These are phyloP conservation scores for Suillus subalutaceus DNA, from an alignment of 768 basidiomycete genomes.

Conservation along the genomic window DNA sequence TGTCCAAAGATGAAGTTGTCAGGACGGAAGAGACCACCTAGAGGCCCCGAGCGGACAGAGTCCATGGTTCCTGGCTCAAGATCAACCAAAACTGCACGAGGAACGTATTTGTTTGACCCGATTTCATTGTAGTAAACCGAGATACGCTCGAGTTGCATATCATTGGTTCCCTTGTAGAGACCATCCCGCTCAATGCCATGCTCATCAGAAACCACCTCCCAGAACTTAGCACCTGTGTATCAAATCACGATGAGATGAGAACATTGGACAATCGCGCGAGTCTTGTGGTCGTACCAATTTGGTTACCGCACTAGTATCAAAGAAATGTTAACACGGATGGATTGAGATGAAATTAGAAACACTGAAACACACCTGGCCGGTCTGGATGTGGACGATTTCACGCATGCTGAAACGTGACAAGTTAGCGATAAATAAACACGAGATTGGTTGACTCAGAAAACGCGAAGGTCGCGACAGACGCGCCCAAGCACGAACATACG, in stretches of 20 bases:
- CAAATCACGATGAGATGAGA: conserved; percentile 21
- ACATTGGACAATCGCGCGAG: conserved; percentile 23
- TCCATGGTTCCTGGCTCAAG: conserved; percentile 98
- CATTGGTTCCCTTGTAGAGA: conserved; percentile 89
- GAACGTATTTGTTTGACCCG: conserved; percentile 95
- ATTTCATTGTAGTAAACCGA: conserved; percentile 98
- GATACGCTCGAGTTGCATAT: conserved; percentile 96
- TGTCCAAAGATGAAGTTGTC: conserved; percentile 99
- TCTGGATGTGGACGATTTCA: conserved; percentile 99
- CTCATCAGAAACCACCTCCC: conserved; percentile 98
- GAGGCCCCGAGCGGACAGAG: conserved; percentile 86
- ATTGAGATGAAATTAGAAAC: conserved; percentile 7
- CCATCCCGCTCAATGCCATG: conserved; percentile 96
- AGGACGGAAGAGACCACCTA: conserved; percentile 92
- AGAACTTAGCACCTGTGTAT: conserved; percentile 83
- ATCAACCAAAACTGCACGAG: conserved; percentile 95
- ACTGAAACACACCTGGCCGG: conserved; percentile 78
- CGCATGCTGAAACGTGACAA: conserved; percentile 71
- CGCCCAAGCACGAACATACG: conserved; percentile 28
- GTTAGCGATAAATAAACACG: conserved; percentile 25
- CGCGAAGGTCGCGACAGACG: conserved; percentile 28
- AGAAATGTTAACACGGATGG: conserved; percentile 32
- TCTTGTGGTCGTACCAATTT: conserved; percentile 73
- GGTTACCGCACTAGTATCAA: conserved; percentile 88
- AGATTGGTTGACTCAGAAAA: conserved; percentile 23